Evolutionary conservation across 805 yeast genomes (phyloP).

Genomic region (Candida morakotiae): DNA sequence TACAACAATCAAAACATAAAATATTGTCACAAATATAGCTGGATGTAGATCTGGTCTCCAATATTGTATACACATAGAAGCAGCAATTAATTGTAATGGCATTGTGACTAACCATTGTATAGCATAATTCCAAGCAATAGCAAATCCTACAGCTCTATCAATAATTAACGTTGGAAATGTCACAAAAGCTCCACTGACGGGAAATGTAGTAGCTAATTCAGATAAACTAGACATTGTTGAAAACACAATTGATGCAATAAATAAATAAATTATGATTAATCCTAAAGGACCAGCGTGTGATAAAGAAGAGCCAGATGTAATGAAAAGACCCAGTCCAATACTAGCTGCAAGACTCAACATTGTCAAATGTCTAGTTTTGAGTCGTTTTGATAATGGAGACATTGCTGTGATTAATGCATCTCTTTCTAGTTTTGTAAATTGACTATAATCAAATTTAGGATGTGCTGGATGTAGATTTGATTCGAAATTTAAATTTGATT

Average conservation of each 20-base stretch:
- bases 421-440: constrained; percentile 24
- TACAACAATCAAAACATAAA: constrained; percentile 45
- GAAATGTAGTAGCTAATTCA: constrained; percentile 58
- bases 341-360: constrained; percentile 84
- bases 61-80: constrained; percentile 28
- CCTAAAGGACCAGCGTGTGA: constrained; percentile 70
- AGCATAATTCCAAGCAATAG: constrained; percentile 49
- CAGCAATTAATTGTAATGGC: constrained; percentile 35
- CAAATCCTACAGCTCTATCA: constrained; percentile 60
- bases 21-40: constrained; percentile 55
- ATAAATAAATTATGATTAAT: constrained; percentile 50
- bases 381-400: constrained; percentile 45
- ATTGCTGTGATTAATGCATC: constrained; percentile 40
- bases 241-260: constrained; percentile 52
- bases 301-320: constrained; percentile 65
- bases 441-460: constrained; percentile 24
- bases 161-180: constrained; percentile 57
- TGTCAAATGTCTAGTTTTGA: constrained; percentile 64
- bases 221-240: constrained; percentile 55
- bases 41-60: constrained; percentile 35
- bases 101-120: constrained; percentile 34
- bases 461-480: constrained; percentile 14
- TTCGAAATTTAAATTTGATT: background rate
- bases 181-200: constrained; percentile 63
- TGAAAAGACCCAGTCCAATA: constrained; percentile 80